phyloP scores from a whole-genome alignment of 345 rosid species.

The Iberis pinnata region DNA sequence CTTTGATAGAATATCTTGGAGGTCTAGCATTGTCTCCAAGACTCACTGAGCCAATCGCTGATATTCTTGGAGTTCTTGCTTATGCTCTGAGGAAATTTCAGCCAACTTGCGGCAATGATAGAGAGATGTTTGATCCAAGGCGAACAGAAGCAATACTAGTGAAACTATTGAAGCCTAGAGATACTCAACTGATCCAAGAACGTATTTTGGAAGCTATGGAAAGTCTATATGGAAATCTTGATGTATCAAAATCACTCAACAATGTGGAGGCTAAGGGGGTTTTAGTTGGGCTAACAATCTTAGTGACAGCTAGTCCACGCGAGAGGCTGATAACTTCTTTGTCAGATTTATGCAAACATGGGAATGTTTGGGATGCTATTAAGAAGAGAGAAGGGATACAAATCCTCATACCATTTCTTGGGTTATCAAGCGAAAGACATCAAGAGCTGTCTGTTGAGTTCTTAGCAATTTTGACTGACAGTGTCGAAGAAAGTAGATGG shows the following conservation, averaged over 20 bases:
- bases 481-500: conserved; percentile 90
- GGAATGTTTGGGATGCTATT: conserved; percentile 71
- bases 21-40: conserved; percentile 61
- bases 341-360: conserved; percentile 47
- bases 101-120: conserved; percentile 32
- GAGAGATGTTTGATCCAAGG: conserved; percentile 48
- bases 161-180: conserved; percentile 55
- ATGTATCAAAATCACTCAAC: conserved; percentile 40
- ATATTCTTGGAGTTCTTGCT: conserved; percentile 77
- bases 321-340: conserved; percentile 56
- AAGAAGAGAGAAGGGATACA: conserved; percentile 82
- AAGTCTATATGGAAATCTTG: conserved; percentile 60
- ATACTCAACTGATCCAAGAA: conserved; percentile 62
- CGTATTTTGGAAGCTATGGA: conserved; percentile 87
- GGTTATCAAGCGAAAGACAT: conserved; percentile 75
- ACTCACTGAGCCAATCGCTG: conserved; percentile 65
- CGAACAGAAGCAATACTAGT: conserved; percentile 54
- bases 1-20: conserved; percentile 58
- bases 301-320: conserved; percentile 50
- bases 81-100: conserved; percentile 68
- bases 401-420: conserved; percentile 66
- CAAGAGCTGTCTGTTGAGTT: conserved; percentile 69
- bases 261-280: conserved; percentile 68
- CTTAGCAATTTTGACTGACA: conserved; percentile 65
- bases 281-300: conserved; percentile 60